Conservation (phyloP, 441 rosid genomes). For the Rhodomyrtus psidioides region DNA sequence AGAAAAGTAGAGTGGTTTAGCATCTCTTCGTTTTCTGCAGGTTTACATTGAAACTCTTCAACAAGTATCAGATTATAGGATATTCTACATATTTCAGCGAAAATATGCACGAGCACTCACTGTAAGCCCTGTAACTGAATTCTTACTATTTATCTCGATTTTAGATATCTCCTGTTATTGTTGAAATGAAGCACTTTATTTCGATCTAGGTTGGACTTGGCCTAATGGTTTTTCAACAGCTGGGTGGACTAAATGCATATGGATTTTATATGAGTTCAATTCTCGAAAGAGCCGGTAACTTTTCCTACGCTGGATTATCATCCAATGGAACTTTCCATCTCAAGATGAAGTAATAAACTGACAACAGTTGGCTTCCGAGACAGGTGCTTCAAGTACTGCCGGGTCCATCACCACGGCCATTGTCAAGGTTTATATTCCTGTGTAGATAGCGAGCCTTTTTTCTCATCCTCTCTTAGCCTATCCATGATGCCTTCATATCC, state of each 20-base stretch:
- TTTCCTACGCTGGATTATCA: not conserved
- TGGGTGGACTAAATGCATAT: constrained; percentile 26
- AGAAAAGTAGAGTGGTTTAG: not conserved
- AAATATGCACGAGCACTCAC: constrained; percentile 35
- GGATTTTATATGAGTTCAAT: constrained; percentile 15
- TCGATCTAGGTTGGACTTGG: constrained; percentile 20
- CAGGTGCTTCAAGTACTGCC: constrained; percentile 2
- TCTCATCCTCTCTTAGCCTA: not conserved
- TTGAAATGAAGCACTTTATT: not conserved
- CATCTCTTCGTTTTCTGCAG: constrained; percentile 12
- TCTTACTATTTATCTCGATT: not conserved
- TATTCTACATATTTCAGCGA: constrained; percentile 34
- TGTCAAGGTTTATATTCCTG: not conserved
- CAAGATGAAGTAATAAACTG: not conserved
- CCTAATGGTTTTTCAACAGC: constrained; percentile 23
- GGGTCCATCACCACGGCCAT: constrained; percentile 2
- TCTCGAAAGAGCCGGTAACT: constrained; percentile 24
- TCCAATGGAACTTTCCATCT: not conserved
- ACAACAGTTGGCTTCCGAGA: not conserved
- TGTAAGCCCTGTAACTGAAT: constrained; percentile 15
- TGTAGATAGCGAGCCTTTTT: not conserved
- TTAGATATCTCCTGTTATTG: not conserved
- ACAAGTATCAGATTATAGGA: constrained; percentile 16
- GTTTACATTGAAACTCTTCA: constrained; percentile 23
- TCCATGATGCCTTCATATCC: not conserved